Conservation (phyloP, 352 stramenopile genomes). For the Phytophthora ohioensis region DNA sequence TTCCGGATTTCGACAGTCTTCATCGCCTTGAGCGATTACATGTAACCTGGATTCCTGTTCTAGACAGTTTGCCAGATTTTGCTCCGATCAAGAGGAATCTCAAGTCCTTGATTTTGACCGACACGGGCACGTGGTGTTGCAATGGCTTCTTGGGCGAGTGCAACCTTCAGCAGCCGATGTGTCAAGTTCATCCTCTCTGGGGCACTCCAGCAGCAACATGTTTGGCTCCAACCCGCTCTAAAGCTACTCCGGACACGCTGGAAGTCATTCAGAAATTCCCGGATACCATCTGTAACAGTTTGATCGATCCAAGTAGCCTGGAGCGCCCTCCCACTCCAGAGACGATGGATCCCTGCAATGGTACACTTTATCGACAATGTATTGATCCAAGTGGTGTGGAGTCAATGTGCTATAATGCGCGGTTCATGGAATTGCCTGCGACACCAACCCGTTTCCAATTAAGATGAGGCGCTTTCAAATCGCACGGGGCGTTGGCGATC, state of each 20-base stretch:
- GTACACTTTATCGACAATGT: constrained; percentile 52
- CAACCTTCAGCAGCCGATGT: constrained; percentile 30
- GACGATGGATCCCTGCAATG: constrained; percentile 46
- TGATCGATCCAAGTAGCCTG: constrained; percentile 14
- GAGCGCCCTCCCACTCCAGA: constrained; percentile 23
- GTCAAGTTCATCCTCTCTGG: constrained; percentile 29
- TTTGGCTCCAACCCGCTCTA: constrained; percentile 2
- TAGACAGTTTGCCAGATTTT: constrained; percentile 36
- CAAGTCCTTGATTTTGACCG: constrained; percentile 24
- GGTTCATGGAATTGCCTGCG: constrained; percentile 44
- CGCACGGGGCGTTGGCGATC: no score
- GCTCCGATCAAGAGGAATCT: constrained; percentile 24
- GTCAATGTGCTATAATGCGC: constrained; percentile 50
- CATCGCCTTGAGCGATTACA: constrained; percentile 34
- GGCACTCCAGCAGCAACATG: constrained; percentile 33
- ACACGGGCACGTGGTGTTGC: constrained; percentile 38
- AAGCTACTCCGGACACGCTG: constrained; percentile 26
- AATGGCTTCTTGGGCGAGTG: constrained; percentile 43
- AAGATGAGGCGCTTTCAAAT: no score
- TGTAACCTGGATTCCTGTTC: constrained; percentile 16
- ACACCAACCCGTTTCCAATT: constrained; percentile 32
- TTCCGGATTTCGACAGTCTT: no score
- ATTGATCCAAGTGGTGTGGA: constrained; percentile 4
- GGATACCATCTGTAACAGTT: constrained; percentile 31
- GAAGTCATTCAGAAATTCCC: constrained; percentile 31